These are phyloP conservation scores for Kurtzmaniella quercitrusa DNA, from an alignment of 1,139 yeast genomes.

Conservation along the genomic window DNA sequence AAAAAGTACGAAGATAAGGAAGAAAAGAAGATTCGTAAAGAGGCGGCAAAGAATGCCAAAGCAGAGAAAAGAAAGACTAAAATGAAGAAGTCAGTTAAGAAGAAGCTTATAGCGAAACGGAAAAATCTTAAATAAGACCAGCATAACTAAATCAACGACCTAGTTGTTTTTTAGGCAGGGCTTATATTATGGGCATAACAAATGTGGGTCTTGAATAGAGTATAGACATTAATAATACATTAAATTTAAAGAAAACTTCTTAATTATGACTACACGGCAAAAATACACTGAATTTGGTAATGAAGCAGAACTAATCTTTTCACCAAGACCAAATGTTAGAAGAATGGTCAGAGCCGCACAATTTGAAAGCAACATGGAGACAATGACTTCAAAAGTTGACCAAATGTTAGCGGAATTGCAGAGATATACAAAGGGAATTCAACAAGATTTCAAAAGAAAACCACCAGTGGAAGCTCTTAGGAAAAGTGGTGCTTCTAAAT, in stretches of 20 bases:
- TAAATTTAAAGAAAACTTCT: neutral
- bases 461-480: no score
- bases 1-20: conserved; percentile 84
- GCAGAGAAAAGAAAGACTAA: conserved; percentile 87
- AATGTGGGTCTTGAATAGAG: neutral
- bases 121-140: conserved; percentile 20
- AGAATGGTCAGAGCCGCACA: neutral
- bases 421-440: neutral
- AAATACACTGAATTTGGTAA: neutral
- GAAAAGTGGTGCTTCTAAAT: no score
- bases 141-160: neutral
- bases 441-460: neutral
- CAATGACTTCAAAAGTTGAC: neutral
- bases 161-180: no score
- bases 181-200: neutral
- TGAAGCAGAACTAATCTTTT: neutral
- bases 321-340: neutral
- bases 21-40: conserved; percentile 77
- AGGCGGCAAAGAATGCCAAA: conserved; percentile 75
- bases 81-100: conserved; percentile 88
- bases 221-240: neutral
- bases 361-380: neutral
- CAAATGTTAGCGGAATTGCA: neutral
- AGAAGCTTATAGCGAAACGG: conserved; percentile 63
- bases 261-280: neutral